Conservation (phyloP, 176 grass and related monocot genomes). For the Carex littledalei region DNA sequence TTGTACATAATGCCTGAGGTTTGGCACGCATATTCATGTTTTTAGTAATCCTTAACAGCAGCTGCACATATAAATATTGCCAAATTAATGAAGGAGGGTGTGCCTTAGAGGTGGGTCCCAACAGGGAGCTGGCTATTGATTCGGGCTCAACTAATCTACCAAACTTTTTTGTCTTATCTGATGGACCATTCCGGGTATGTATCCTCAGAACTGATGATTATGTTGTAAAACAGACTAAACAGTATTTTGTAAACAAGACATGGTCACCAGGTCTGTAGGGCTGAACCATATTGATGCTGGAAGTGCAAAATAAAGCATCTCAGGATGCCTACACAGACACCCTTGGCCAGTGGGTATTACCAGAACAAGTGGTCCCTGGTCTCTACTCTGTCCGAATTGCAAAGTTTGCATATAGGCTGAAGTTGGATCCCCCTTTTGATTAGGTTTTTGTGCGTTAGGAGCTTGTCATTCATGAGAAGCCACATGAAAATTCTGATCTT, state of each 20-base stretch:
- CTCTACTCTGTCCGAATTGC: no score
- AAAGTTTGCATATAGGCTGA: no score
- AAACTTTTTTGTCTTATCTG: conserved; percentile 65
- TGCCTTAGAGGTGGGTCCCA: conserved; percentile 66
- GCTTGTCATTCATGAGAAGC: no score
- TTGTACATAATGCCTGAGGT: not conserved
- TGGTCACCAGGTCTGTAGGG: not conserved
- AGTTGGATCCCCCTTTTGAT: no score
- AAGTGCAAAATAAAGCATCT: no score
- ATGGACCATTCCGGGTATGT: conserved; percentile 79
- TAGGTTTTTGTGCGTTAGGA: no score
- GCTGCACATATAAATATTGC: conserved; percentile 84
- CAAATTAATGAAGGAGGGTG: conserved; percentile 52
- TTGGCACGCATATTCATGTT: not conserved
- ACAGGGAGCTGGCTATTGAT: conserved; percentile 77
- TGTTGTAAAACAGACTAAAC: not conserved
- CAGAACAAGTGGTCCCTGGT: no score
- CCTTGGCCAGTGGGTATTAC: no score
- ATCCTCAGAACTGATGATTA: not conserved
- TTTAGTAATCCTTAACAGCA: conserved; percentile 46
- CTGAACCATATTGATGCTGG: no score
- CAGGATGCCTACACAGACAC: no score
- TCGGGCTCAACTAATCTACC: conserved; percentile 43
- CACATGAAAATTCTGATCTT: no score
- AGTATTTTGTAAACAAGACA: not conserved